Conservation (phyloP, 1,284 basidiomycete species). For the Boletellus sp. region DNA sequence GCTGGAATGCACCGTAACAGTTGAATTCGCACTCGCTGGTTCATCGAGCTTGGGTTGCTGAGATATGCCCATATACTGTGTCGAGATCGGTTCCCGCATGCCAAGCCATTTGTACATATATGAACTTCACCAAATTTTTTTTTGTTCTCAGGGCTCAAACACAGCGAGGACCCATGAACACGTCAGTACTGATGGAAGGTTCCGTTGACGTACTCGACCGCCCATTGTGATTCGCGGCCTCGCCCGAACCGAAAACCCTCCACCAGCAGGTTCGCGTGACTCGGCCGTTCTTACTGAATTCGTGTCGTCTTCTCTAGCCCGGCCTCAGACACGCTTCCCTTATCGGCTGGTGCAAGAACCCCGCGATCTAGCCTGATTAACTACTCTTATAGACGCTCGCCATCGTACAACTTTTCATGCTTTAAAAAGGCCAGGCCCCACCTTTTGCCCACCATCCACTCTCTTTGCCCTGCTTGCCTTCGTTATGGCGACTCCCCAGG, state of each 20-base stretch:
- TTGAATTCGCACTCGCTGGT: slow-evolving; percentile 11
- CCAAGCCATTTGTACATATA: slow-evolving; percentile 35
- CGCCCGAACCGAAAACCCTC: slow-evolving; percentile 22
- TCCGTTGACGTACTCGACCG: slow-evolving; percentile 33
- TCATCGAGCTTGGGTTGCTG: slow-evolving; percentile 10
- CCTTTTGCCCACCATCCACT: slow-evolving; percentile 33
- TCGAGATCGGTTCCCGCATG: slow-evolving; percentile 14
- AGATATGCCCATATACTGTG: slow-evolving; percentile 10
- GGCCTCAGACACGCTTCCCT: slow-evolving; percentile 27
- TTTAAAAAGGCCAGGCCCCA: slow-evolving; percentile 41
- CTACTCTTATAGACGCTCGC: slow-evolving; percentile 36
- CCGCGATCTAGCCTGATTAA: slow-evolving; percentile 43
- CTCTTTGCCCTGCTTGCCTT: slow-evolving; percentile 33
- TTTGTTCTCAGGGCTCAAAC: slow-evolving; percentile 23
- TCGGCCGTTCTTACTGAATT: slow-evolving; percentile 21
- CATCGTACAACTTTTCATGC: slow-evolving; percentile 37
- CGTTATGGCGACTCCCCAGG: slow-evolving; percentile 54
- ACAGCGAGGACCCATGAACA: slow-evolving; percentile 29
- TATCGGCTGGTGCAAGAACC: slow-evolving; percentile 35
- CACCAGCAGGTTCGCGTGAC: slow-evolving; percentile 30
- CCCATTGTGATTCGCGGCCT: slow-evolving; percentile 25
- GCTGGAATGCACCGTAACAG: slow-evolving; percentile 34
- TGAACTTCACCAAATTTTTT: slow-evolving; percentile 25
- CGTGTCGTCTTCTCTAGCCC: slow-evolving; percentile 20
- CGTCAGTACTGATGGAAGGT: slow-evolving; percentile 35